Evolutionary conservation across 371 early-diverging fungal species (phyloP).

Genomic region (Fennellomyces sp.): DNA sequence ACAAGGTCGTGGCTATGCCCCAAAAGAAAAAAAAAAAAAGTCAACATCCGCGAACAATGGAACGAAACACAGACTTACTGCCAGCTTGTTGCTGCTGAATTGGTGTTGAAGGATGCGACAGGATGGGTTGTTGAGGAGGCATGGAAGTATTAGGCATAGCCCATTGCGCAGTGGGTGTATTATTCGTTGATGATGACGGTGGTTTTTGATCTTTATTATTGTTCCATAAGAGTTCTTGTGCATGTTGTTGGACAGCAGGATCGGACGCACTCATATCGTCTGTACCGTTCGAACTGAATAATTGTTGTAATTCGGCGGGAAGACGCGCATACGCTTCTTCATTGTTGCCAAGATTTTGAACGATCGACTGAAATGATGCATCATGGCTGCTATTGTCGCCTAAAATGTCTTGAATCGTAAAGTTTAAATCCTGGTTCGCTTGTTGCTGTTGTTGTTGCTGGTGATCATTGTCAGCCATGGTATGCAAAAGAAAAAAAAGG

Average conservation of each 20-base stretch:
- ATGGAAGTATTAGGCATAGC: neutral
- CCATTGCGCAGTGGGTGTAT: neutral
- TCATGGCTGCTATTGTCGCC: slow-evolving; percentile 26
- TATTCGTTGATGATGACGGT: neutral
- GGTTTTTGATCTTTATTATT: neutral
- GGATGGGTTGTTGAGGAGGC: neutral
- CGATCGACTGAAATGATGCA: slow-evolving; percentile 41
- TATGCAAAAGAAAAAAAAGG: no score
- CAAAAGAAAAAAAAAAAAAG: neutral
- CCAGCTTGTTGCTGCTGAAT: neutral
- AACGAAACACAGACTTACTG: neutral
- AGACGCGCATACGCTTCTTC: slow-evolving; percentile 31
- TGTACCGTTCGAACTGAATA: slow-evolving; percentile 32
- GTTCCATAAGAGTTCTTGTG: slow-evolving; percentile 14
- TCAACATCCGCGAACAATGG: no score
- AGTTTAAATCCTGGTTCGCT: slow-evolving; percentile 17
- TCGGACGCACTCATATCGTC: slow-evolving; percentile 23
- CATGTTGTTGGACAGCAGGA: slow-evolving; percentile 1
- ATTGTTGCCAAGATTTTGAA: slow-evolving; percentile 27
- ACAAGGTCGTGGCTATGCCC: slow-evolving; percentile 26
- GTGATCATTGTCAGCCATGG: neutral
- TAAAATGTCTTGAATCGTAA: slow-evolving; percentile 39
- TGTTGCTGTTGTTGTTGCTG: neutral
- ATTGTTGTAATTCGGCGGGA: slow-evolving; percentile 43
- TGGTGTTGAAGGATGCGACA: neutral